A percentile compares a stretch with the other conserved stretches of the same genome.
Evolutionary conservation across 1,284 basidiomycete species (phyloP).

Genomic region (Puccinia horiana): DNA sequence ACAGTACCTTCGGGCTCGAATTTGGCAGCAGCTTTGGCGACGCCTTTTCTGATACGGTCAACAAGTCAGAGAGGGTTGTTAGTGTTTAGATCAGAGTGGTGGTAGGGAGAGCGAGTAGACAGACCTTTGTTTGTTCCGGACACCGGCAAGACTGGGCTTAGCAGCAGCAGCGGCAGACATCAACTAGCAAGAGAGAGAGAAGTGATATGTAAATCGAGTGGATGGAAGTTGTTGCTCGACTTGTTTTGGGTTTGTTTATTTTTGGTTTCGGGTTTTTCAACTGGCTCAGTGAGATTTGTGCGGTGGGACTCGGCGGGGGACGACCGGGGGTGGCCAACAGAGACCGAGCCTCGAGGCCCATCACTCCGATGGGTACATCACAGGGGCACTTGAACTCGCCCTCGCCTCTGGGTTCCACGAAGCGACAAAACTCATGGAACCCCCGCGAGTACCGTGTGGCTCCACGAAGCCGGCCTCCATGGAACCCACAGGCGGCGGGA

Average conservation of each 20-base stretch:
- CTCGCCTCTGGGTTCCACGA: too few relatives aligned
- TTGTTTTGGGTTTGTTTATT: neutral
- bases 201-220: neutral
- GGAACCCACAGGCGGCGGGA: too few relatives aligned
- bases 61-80: neutral
- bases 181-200: slow-evolving; percentile 41
- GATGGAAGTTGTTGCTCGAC: too few relatives aligned
- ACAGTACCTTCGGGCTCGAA: slow-evolving; percentile 63
- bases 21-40: slow-evolving; percentile 63
- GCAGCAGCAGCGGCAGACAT: slow-evolving; percentile 49
- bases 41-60: slow-evolving; percentile 54
- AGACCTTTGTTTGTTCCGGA: slow-evolving; percentile 61
- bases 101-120: neutral
- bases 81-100: neutral
- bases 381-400: too few relatives aligned
- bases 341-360: too few relatives aligned
- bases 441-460: too few relatives aligned
- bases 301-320: too few relatives aligned
- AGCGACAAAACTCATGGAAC: too few relatives aligned
- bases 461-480: too few relatives aligned
- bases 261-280: neutral
- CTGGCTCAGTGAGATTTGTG: neutral
- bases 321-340: too few relatives aligned
- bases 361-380: too few relatives aligned
- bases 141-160: slow-evolving; percentile 62